These are phyloP conservation scores for Penicillium coffeae DNA, from an alignment of 495 filamentous ascomycete species.

Conservation along the genomic window DNA sequence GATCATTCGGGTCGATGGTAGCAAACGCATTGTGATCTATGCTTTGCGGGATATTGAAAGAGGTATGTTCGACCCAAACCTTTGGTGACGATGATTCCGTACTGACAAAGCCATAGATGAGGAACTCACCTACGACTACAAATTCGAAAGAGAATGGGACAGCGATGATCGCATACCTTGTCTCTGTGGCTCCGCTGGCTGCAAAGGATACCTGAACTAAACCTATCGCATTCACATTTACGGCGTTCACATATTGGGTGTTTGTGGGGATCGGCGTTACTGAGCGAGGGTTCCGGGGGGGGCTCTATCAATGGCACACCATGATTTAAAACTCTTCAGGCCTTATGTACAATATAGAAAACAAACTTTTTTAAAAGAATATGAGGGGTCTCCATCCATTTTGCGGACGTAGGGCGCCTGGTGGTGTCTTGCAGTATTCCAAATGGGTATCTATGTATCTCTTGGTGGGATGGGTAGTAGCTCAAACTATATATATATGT, in stretches of 20 bases:
- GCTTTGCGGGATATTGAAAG: constrained; percentile 89
- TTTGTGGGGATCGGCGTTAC: constrained; percentile 21
- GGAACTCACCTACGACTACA: constrained; percentile 99
- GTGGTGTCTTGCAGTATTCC: not conserved
- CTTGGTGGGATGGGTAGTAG: not conserved
- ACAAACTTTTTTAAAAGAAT: too few relatives aligned
- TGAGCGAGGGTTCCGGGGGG: constrained; percentile 12
- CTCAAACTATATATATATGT: not conserved
- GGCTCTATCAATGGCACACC: constrained; percentile 14
- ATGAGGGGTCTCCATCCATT: too few relatives aligned
- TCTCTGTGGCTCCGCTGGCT: constrained; percentile 89
- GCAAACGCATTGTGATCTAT: constrained; percentile 98
- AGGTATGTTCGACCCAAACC: constrained; percentile 58
- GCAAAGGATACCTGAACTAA: constrained; percentile 98
- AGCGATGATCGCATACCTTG: constrained; percentile 95
- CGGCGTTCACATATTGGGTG: constrained; percentile 10
- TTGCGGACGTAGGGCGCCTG: too few relatives aligned
- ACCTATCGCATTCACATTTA: constrained; percentile 1
- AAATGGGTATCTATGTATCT: not conserved
- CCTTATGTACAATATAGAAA: constrained; percentile 25
- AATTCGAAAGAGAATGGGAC: constrained; percentile 95
- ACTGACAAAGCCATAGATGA: constrained; percentile 70
- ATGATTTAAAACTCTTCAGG: constrained; percentile 20
- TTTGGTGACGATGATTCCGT: constrained; percentile 3
- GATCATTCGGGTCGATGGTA: constrained; percentile 99